Conservation (phyloP, 73 alveolate species). For the Paramecium pentaurelia region DNA sequence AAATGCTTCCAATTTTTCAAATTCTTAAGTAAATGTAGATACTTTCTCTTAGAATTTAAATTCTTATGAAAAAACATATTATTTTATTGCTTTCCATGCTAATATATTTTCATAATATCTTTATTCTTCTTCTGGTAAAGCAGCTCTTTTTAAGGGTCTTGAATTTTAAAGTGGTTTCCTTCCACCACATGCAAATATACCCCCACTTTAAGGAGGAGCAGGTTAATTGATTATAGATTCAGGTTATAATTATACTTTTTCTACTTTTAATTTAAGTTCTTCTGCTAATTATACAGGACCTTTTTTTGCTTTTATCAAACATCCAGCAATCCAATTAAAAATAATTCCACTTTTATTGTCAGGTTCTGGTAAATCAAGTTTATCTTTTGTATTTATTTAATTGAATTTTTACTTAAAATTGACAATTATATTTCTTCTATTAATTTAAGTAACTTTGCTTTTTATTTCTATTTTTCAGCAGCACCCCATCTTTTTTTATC, state of each 20-base stretch:
- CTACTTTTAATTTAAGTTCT: neutral
- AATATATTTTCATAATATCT: neutral
- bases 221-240: neutral
- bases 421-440: neutral
- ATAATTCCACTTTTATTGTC: neutral
- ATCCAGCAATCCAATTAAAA: conserved; percentile 28
- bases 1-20: neutral
- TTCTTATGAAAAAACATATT: neutral
- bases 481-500: neutral
- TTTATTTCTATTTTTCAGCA: neutral
- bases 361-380: conserved; percentile 11
- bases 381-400: neutral
- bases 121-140: conserved; percentile 5
- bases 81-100: conserved; percentile 10
- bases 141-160: neutral
- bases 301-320: neutral
- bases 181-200: neutral
- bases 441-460: neutral
- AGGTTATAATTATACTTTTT: neutral
- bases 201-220: neutral
- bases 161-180: neutral
- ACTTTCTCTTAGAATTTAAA: neutral
- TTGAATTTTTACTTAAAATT: neutral
- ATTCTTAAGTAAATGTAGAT: neutral
- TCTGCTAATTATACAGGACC: neutral